phyloP scores from a whole-genome alignment of 2,329 filamentous ascomycete genomes.

The Trichoderma citrinoviride region DNA sequence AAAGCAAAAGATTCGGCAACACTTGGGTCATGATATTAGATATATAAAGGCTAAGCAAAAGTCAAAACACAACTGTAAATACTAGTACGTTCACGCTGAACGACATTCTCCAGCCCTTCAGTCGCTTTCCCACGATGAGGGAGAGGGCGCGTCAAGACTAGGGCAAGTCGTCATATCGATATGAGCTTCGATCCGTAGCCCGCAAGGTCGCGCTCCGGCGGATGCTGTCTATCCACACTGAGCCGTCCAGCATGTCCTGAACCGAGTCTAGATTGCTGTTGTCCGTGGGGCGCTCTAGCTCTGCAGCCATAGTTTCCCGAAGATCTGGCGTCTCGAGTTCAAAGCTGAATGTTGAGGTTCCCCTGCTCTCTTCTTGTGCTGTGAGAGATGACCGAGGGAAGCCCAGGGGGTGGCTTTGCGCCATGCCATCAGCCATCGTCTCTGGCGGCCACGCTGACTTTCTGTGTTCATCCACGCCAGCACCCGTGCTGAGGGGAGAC shows the following conservation, averaged over 20 bases:
- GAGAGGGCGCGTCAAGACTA: conserved; percentile 5
- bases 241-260: conserved; percentile 81
- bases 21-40: conserved; percentile 2
- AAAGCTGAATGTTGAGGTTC: conserved; percentile 58
- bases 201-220: conserved; percentile 76
- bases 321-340: conserved; percentile 50
- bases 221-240: conserved; percentile 91
- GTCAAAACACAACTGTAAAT: neutral
- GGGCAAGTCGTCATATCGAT: conserved; percentile 32
- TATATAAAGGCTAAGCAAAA: neutral
- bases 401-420: conserved; percentile 50
- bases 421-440: conserved; percentile 36
- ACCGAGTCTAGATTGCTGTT: conserved; percentile 73
- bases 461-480: conserved; percentile 15
- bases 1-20: neutral
- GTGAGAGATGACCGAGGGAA: conserved; percentile 49
- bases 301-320: conserved; percentile 26
- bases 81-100: neutral
- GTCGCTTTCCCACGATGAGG: neutral
- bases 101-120: neutral
- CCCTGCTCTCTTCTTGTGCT: conserved; percentile 41
- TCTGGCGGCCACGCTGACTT: conserved; percentile 38
- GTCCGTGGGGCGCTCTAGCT: conserved; percentile 46
- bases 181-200: conserved; percentile 41
- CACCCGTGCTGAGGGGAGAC: neutral